phyloP scores from a whole-genome alignment of 2,329 filamentous ascomycete genomes.

The Verticillium dahliae region DNA sequence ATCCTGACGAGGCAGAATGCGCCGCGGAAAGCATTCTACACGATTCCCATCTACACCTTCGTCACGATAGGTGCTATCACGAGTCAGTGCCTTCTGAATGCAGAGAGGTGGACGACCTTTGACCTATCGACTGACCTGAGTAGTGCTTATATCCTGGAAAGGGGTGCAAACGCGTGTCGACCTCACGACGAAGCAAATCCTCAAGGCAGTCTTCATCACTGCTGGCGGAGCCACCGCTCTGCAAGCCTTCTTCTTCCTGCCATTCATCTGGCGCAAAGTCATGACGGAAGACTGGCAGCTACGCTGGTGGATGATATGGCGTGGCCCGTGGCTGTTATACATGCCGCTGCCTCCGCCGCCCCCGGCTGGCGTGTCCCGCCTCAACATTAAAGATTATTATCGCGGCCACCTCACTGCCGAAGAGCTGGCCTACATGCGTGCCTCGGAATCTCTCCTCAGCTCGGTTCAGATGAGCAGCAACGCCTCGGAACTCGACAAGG shows the following conservation, averaged over 20 bases:
- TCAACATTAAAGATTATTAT: constrained; percentile 41
- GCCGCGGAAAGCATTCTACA: constrained; percentile 22
- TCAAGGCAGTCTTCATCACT: constrained; percentile 34
- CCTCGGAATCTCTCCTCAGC: constrained; percentile 24
- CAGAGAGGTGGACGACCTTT: neutral
- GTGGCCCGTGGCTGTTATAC: constrained; percentile 38
- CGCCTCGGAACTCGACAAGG: constrained; percentile 17
- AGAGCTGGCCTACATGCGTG: constrained; percentile 31
- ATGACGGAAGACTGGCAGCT: constrained; percentile 45
- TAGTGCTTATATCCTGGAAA: constrained; percentile 47
- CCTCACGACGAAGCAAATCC: constrained; percentile 13
- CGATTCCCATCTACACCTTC: constrained; percentile 30
- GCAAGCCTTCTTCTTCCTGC: constrained; percentile 41
- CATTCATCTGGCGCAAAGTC: constrained; percentile 43
- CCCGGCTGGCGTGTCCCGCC: constrained; percentile 31
- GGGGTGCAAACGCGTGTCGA: constrained; percentile 19
- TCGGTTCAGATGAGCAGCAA: constrained; percentile 21
- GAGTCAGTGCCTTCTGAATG: constrained; percentile 16
- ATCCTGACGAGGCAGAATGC: constrained; percentile 21
- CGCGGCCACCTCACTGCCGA: constrained; percentile 38
- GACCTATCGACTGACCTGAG: constrained; percentile 2
- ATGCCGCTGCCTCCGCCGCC: constrained; percentile 27
- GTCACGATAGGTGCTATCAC: constrained; percentile 26
- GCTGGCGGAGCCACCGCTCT: constrained; percentile 33
- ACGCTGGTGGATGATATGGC: constrained; percentile 38